Conservation (phyloP, 495 filamentous ascomycete genomes). For the Hypoxylon fuscum region DNA sequence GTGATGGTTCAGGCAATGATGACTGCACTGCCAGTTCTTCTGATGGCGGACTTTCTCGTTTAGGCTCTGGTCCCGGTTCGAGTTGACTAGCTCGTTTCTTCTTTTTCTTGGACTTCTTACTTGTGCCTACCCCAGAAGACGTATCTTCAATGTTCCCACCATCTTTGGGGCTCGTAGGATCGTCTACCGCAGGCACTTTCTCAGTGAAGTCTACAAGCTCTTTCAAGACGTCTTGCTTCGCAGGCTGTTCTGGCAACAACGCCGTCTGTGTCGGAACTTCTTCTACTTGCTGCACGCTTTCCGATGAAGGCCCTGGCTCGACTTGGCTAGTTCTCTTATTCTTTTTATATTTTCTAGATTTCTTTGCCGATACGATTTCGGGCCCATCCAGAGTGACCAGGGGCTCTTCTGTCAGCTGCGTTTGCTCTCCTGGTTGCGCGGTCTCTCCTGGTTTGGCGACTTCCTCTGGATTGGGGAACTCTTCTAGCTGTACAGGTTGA, state of each 20-base stretch:
- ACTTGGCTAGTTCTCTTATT: slow-evolving; percentile 42
- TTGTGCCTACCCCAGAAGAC: slow-evolving; percentile 17
- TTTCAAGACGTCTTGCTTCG: slow-evolving; percentile 7
- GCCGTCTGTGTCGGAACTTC: slow-evolving; percentile 10
- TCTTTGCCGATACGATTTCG: slow-evolving; percentile 20
- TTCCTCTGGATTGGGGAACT: background rate
- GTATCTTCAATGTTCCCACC: slow-evolving; percentile 29
- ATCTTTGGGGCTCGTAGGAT: slow-evolving; percentile 30
- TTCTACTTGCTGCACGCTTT: slow-evolving; percentile 26
- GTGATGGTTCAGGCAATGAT: slow-evolving; percentile 19
- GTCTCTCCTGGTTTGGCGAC: background rate
- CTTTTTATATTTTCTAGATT: slow-evolving; percentile 50
- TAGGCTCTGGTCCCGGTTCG: slow-evolving; percentile 15
- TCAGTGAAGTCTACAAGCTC: slow-evolving; percentile 27
- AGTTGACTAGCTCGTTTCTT: slow-evolving; percentile 31
- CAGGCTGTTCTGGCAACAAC: background rate
- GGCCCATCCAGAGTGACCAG: slow-evolving; percentile 9
- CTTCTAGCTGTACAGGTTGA: background rate
- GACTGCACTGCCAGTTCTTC: slow-evolving; percentile 15
- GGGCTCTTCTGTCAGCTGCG: slow-evolving; percentile 1
- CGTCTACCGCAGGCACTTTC: slow-evolving; percentile 22
- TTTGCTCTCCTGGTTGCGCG: slow-evolving; percentile 6
- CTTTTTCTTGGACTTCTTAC: slow-evolving; percentile 38
- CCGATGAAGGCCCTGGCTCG: slow-evolving; percentile 20
- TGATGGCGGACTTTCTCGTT: slow-evolving; percentile 9